Conservation (phyloP, 2,329 filamentous ascomycete genomes). For the Verticillium isaacii region DNA sequence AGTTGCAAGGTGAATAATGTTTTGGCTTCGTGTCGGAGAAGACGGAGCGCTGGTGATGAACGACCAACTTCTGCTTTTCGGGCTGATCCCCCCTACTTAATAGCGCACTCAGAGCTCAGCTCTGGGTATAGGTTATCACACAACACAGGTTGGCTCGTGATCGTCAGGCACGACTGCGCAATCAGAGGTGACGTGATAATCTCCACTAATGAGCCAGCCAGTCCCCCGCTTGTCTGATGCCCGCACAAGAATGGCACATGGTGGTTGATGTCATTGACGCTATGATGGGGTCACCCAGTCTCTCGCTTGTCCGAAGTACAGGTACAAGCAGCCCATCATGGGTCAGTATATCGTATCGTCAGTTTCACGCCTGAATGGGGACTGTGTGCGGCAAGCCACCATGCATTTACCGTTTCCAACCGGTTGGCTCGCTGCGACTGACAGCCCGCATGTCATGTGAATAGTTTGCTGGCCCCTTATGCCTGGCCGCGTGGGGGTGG, state of each 20-base stretch:
- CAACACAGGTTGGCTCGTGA: not conserved
- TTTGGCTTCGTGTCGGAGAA: not conserved
- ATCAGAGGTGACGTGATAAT: not conserved
- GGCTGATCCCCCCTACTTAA: not conserved
- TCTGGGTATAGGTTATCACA: constrained; percentile 1
- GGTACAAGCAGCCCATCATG: not conserved
- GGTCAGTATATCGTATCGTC: not conserved
- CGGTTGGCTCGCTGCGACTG: not conserved
- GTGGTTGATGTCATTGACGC: not conserved
- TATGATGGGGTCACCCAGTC: not conserved
- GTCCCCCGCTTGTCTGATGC: too few species aligned
- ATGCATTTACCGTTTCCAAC: not conserved
- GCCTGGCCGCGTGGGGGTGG: not conserved
- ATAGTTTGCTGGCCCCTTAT: not conserved
- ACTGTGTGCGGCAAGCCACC: not conserved
- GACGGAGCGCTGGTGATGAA: not conserved
- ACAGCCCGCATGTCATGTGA: not conserved
- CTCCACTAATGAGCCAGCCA: too few species aligned
- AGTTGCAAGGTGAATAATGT: not conserved
- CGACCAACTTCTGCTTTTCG: not conserved
- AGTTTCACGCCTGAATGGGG: not conserved
- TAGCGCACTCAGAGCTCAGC: not conserved
- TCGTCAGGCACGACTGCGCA: not conserved
- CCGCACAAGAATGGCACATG: too few species aligned
- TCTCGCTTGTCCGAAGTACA: not conserved